Evolutionary conservation across 1,284 basidiomycete species (phyloP).

Genomic region (Pseudomicrostroma phylloplanum): DNA sequence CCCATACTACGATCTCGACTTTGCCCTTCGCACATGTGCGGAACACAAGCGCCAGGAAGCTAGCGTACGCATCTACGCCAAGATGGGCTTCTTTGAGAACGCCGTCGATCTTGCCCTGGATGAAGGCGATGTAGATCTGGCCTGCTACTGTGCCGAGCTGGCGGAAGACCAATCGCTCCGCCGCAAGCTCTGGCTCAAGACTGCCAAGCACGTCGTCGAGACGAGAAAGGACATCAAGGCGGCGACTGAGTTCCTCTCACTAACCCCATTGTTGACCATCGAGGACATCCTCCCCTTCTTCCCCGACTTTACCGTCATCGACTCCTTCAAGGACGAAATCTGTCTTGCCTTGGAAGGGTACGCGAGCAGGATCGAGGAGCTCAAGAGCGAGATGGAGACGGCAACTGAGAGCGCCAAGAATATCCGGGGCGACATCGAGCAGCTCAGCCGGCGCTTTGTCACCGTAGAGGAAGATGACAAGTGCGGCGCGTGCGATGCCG

Average conservation of each 20-base stretch:
- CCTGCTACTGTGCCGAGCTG: constrained; percentile 43
- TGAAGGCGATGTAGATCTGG: constrained; percentile 55
- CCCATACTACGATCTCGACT: constrained; percentile 95
- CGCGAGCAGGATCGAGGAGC: constrained; percentile 77
- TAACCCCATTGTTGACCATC: constrained; percentile 88
- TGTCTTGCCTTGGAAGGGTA: constrained; percentile 92
- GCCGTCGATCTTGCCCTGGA: constrained; percentile 85
- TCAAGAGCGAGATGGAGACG: constrained; percentile 94
- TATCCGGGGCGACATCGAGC: constrained; percentile 83
- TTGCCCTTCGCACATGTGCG: constrained; percentile 82
- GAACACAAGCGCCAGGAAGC: constrained; percentile 69
- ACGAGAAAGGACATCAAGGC: constrained; percentile 96
- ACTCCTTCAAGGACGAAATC: constrained; percentile 99
- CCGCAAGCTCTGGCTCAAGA: constrained; percentile 96
- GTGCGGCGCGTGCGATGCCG: constrained; percentile 68
- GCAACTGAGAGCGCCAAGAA: constrained; percentile 84
- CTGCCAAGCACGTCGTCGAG: constrained; percentile 92
- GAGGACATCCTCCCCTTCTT: constrained; percentile 99
- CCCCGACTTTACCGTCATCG: constrained; percentile 98
- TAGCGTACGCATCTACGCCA: constrained; percentile 93
- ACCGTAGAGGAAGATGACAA: constrained; percentile 69
- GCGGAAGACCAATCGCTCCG: constrained; percentile 55
- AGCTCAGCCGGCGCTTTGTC: constrained; percentile 82
- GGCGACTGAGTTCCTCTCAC: constrained; percentile 91
- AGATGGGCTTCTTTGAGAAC: constrained; percentile 94